Base-by-base conservation (phyloP, 2,329 filamentous ascomycete species). In the Aspergillus alliaceus region DNA sequence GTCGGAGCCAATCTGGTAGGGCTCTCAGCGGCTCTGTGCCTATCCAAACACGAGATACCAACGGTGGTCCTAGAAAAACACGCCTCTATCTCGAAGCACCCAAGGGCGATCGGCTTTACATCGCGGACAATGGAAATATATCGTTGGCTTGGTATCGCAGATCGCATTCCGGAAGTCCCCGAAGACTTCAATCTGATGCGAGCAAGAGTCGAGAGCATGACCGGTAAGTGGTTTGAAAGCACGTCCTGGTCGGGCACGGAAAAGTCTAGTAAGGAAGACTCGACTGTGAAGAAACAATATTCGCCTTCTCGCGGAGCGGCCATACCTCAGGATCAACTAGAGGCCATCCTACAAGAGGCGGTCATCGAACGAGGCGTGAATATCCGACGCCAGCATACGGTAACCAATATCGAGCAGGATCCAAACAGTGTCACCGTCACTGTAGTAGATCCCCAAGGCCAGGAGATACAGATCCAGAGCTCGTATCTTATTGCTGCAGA, bases 1-100 rank as follows among this genome's bases (percentile, higher is more conserved):
- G 64, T 79, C 2, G 76, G 77, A 15, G 75, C 72, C 15, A 74
- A 72, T 27, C 69, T 77, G 1, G 73, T 77, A 24, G 77, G 76
- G 22, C 69, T 79, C 11, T 72, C 70, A 2, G 69, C 74, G 27
- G 72, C 75, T 2, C 65, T 79, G 27, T 73, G 72, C 54, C 69
- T 78, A 46, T 62, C 71, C 12, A 62, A 65, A 1, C 63, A 71
- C 8, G 50, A 65, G 25, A 64, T 78, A 6, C 63, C 65, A 4
- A 68, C 67, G 37, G 64, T 76, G 8, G 60, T 78, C n/a, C 53
- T 79, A 6, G 76, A 78, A 56, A 72, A 71, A 9, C 75, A 77
- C 31, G 31, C 65, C 0, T 58, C 63, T 0, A 73, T 70, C 29
- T 73, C 73, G 1, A 65, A 68, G 4, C 76, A 78, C 18, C 76